phyloP scores from a whole-genome alignment of 257 asterid species.

The Craterostigma plantagineum region DNA sequence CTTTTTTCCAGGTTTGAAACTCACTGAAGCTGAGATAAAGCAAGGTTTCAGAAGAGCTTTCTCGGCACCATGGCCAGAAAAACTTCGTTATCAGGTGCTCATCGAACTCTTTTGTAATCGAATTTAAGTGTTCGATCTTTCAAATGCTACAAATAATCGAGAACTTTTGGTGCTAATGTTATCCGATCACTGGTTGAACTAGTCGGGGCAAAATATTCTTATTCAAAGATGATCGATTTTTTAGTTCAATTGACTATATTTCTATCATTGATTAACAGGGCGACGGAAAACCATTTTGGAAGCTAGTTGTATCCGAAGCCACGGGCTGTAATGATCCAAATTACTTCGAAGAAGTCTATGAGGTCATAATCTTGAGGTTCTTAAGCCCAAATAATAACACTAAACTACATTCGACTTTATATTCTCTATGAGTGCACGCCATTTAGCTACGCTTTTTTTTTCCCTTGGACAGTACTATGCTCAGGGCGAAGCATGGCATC shows the following conservation, averaged over 20 bases:
- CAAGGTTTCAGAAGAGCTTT: conserved; percentile 81
- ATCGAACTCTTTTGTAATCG: neutral
- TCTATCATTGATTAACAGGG: conserved; percentile 26
- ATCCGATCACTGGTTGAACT: no score
- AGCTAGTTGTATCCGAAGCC: conserved; percentile 42
- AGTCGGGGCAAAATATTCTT: no score
- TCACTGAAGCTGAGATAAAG: conserved; percentile 56
- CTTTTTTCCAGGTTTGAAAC: conserved; percentile 33
- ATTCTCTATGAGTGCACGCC: no score
- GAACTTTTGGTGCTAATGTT: no score
- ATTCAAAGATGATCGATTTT: no score
- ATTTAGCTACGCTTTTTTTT: neutral
- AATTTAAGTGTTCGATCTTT: no score
- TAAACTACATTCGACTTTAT: no score
- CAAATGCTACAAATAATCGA: no score
- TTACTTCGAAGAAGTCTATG: conserved; percentile 80
- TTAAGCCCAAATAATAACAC: neutral
- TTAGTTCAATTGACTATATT: no score
- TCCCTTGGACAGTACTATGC: conserved; percentile 52
- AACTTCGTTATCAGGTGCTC: conserved; percentile 84
- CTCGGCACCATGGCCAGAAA: conserved; percentile 67
- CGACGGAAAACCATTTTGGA: conserved; percentile 94
- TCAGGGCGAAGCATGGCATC: conserved; percentile 84
- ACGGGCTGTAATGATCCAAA: conserved; percentile 41
- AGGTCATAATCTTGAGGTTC: conserved; percentile 24